Evolutionary conservation across 768 basidiomycete genomes (phyloP), one percentile per base, ranked within the genome.

Genomic region (Tremella yokohamensis): DNA sequence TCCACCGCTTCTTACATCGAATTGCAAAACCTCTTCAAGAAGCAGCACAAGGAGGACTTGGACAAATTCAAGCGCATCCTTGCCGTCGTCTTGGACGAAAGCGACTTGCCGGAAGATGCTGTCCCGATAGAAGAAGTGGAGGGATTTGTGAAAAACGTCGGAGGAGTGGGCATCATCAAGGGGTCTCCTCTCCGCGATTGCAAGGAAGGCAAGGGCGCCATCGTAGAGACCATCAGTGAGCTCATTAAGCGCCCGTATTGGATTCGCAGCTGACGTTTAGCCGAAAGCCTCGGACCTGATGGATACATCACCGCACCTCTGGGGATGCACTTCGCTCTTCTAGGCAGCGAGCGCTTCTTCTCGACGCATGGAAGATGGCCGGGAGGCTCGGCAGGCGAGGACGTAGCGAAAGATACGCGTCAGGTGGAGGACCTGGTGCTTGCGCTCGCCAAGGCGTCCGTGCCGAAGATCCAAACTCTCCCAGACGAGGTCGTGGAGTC

Each of bases 1-100:
- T 87, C 87, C 70, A 96, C 96, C 4, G 72, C 79, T 19, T 82
- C 82, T 54, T 98, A 97, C 72, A 85, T 96, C 49, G 81, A 84
- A 16, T 81, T 99, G 12, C 93, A 97, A 72, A 85, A 81, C 40
- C 73, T 98, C 57, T 99, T 93, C 79, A 89, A 88, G 68, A 71
- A 80, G 6, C 84, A 85, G 52, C 87, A 91, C 1, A 63, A 67
- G 42, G 59, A 56, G 1, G 80, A 80, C 56, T 58, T 77, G 12
- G 54, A 57, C 0, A 49, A 57, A 16, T 72, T 77, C 60, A 54
- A 58, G 22, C 13, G 15, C 0, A 53, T 73, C 25, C 54, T 80
- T 0, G 49, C 19, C 2, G 56, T 62, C 6, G 62, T 72, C 4
- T 53, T 78, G n/a, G 49, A 11, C 0, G 29, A 49, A 4, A 61